phyloP scores from a whole-genome alignment of 768 basidiomycete genomes.

The Serendipita indica region DNA sequence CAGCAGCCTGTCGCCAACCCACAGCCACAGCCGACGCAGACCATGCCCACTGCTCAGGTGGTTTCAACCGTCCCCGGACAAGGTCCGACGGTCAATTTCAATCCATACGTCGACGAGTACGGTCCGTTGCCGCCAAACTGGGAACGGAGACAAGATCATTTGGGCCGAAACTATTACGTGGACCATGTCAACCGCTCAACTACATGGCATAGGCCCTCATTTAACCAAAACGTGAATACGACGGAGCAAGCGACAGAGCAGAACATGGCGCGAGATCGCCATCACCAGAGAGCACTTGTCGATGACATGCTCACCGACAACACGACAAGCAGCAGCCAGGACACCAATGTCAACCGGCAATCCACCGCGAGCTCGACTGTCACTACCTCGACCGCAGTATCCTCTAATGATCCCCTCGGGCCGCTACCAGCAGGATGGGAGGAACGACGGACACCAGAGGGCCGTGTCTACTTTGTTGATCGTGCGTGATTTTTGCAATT shows the following conservation, averaged over 20 bases:
- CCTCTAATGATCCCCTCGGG: conserved; percentile 34
- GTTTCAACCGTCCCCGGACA: conserved; percentile 26
- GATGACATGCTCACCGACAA: conserved; percentile 73
- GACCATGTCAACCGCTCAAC: conserved; percentile 97
- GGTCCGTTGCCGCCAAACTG: conserved; percentile 84
- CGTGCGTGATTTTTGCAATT: conserved; percentile 21
- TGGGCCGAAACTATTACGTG: conserved; percentile 93
- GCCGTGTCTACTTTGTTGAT: conserved; percentile 96
- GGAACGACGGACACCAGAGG: conserved; percentile 95
- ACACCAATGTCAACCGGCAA: conserved; percentile 19
- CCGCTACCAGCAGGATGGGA: conserved; percentile 96
- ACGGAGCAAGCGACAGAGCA: conserved; percentile 61
- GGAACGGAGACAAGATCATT: conserved; percentile 94
- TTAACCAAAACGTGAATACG: conserved; percentile 58
- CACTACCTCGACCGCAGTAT: conserved; percentile 30
- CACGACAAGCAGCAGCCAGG: conserved; percentile 26
- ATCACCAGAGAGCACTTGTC: conserved; percentile 66
- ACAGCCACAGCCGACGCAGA: conserved; percentile 16
- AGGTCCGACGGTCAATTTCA: conserved; percentile 50
- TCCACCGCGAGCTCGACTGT: conserved; percentile 23
- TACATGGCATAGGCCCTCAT: conserved; percentile 89
- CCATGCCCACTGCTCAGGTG: conserved; percentile 26
- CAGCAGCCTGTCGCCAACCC: conserved; percentile 14
- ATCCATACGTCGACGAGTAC: conserved; percentile 87
- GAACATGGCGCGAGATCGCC: conserved; percentile 74